Evolutionary conservation across 148 eudicot species (phyloP).

Genomic region (Agrostemma githago): DNA sequence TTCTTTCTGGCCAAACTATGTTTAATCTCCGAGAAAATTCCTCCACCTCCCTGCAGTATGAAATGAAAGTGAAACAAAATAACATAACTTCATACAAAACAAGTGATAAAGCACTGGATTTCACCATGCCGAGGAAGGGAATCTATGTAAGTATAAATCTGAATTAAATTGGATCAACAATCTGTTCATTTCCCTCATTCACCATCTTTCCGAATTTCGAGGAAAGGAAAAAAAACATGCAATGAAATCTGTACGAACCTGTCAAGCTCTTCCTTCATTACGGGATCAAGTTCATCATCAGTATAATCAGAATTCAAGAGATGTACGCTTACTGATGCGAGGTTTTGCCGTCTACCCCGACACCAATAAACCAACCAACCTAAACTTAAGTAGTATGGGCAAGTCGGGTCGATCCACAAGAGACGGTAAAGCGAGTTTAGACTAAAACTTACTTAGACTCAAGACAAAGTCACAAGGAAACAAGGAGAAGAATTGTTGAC

Average conservation of each 20-base stretch:
- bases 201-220: not conserved
- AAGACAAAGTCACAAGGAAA: too few relatives aligned
- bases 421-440: too few relatives aligned
- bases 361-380: too few relatives aligned
- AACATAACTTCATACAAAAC: not conserved
- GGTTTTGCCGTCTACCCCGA: too few relatives aligned
- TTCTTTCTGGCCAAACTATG: slow-evolving; percentile 75
- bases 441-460: too few relatives aligned
- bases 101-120: not conserved
- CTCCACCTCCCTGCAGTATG: slow-evolving; percentile 63
- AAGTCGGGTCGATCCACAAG: too few relatives aligned
- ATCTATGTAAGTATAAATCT: not conserved
- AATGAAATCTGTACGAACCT: slow-evolving; percentile 34
- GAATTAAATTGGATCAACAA: not conserved
- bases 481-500: too few relatives aligned
- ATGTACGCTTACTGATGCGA: too few relatives aligned
- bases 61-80: slow-evolving; percentile 2
- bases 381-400: too few relatives aligned
- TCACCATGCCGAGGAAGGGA: not conserved
- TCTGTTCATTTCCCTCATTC: not conserved
- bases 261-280: slow-evolving; percentile 76
- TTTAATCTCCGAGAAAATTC: slow-evolving; percentile 82
- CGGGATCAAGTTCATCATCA: slow-evolving; percentile 81
- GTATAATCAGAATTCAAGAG: slow-evolving; percentile 46
- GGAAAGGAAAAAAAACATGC: not conserved